Conservation (phyloP, 768 basidiomycete genomes). For the Auricularia auricula-judae region DNA sequence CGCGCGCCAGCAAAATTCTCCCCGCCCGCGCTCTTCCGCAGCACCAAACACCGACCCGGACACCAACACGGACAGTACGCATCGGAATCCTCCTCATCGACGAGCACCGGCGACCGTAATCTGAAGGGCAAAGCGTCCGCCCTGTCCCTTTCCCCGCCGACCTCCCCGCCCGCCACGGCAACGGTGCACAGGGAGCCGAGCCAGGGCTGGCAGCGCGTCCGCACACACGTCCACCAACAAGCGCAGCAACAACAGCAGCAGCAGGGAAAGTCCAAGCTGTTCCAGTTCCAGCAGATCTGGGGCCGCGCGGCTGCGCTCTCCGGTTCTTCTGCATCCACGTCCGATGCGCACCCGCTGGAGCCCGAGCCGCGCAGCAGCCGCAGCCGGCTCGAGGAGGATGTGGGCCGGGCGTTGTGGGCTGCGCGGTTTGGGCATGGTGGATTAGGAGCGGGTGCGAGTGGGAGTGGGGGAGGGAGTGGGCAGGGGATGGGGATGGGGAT, state of each 20-base stretch:
- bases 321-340: not conserved
- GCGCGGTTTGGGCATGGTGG: not conserved
- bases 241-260: not conserved
- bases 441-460: not conserved
- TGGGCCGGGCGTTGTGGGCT: not conserved
- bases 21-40: too few relatives aligned
- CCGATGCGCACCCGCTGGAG: not conserved
- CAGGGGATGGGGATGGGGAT: not conserved
- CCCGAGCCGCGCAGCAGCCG: not conserved
- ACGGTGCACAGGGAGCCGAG: not conserved
- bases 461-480: not conserved
- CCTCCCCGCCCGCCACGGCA: not conserved
- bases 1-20: too few relatives aligned
- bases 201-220: not conserved
- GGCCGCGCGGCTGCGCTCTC: conserved; percentile 9
- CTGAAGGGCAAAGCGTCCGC: not conserved
- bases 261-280: conserved; percentile 48
- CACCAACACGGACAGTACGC: too few relatives aligned
- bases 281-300: conserved; percentile 36
- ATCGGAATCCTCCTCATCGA: too few relatives aligned
- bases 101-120: not conserved
- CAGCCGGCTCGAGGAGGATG: not conserved
- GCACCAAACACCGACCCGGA: too few relatives aligned
- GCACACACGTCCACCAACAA: not conserved
- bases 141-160: not conserved